phyloP scores from a whole-genome alignment of 2,329 filamentous ascomycete genomes.

The Aureobasidium sp. region DNA sequence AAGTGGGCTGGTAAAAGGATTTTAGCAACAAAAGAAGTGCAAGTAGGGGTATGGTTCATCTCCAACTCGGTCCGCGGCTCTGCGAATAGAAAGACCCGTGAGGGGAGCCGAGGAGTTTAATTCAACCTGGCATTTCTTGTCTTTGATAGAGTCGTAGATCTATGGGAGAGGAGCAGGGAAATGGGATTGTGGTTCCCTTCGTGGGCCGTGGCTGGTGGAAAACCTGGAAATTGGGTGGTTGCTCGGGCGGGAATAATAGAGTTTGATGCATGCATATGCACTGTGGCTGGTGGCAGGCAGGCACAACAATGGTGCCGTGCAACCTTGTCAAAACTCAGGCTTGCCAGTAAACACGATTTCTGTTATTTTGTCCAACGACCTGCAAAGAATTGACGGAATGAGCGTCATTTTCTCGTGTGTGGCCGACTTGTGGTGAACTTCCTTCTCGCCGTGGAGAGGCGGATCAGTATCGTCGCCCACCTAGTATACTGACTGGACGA shows the following conservation, averaged over 20 bases:
- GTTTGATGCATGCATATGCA: conserved; percentile 8
- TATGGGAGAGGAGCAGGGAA: not conserved
- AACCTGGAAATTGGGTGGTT: not conserved
- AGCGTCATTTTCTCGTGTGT: not conserved
- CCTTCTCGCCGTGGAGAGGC: not conserved
- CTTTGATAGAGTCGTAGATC: not conserved
- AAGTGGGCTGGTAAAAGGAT: not conserved
- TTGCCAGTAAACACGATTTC: not conserved
- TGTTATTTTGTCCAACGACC: not conserved
- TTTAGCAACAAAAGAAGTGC: not conserved
- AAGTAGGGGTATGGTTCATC: not conserved
- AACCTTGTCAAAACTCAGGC: not conserved
- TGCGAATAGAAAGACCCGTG: not conserved
- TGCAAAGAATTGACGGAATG: not conserved
- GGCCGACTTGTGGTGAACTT: not conserved
- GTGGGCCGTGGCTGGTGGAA: not conserved
- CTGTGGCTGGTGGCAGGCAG: not conserved
- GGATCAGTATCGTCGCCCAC: not conserved
- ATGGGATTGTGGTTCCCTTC: not conserved
- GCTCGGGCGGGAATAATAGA: not conserved
- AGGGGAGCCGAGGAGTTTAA: conserved; percentile 1
- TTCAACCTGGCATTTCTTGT: not conserved
- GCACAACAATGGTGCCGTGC: not conserved
- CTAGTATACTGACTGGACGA: not conserved
- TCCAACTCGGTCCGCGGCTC: not conserved